phyloP scores from a whole-genome alignment of 805 yeast species.

The Yarrowia porcina region DNA sequence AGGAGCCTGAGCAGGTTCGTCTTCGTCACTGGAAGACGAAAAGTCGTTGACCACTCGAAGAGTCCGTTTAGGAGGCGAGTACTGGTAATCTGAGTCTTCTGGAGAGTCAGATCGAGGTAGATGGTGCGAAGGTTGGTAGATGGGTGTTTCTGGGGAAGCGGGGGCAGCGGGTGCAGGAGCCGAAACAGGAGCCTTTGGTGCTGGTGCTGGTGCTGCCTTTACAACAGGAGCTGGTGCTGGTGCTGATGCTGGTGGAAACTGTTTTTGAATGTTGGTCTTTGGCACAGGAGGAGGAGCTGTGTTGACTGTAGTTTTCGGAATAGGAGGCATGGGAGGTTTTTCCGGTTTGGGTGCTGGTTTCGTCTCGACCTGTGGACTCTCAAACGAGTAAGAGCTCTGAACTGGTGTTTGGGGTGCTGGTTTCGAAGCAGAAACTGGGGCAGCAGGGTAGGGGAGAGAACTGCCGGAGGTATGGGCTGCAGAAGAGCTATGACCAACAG shows the following conservation, averaged over 20 bases:
- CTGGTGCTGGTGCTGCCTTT: neutral
- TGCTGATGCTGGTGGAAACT: neutral
- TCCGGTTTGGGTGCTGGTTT: neutral
- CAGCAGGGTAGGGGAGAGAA: neutral
- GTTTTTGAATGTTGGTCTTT: slow-evolving; percentile 5
- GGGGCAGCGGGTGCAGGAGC: neutral
- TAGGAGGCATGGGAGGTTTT: slow-evolving; percentile 1
- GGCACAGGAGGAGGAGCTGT: neutral
- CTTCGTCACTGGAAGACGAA: slow-evolving; percentile 17
- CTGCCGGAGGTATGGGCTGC: neutral
- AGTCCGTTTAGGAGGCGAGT: slow-evolving; percentile 5
- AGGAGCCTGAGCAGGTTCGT: neutral
- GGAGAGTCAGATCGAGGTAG: slow-evolving; percentile 2
- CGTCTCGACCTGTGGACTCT: neutral
- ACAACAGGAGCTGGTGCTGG: neutral
- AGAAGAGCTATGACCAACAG: too few species aligned
- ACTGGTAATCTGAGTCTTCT: neutral
- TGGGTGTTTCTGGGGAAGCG: neutral
- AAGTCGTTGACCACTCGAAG: slow-evolving; percentile 21
- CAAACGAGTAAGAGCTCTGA: neutral
- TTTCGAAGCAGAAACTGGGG: neutral
- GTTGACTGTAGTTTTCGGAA: neutral
- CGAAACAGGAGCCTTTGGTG: neutral
- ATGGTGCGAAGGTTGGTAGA: slow-evolving; percentile 12
- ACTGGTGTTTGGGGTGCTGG: neutral